These are phyloP conservation scores for Filosporella fistucella DNA, from an alignment of 495 filamentous ascomycete species.

Conservation along the genomic window DNA sequence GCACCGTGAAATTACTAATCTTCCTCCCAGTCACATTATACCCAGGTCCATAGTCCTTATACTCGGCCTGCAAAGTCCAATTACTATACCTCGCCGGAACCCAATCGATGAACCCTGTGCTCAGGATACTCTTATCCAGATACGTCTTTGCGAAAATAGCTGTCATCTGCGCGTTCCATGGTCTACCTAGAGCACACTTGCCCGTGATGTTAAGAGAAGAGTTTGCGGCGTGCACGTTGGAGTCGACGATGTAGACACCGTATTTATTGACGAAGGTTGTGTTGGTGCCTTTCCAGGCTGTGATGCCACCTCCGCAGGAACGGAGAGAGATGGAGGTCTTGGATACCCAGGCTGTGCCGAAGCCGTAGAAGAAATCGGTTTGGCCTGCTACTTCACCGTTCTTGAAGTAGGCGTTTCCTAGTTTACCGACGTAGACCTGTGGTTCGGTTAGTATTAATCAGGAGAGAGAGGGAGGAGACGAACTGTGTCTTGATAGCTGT, in stretches of 20 bases:
- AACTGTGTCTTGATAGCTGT: conserved; percentile 48
- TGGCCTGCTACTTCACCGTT: conserved; percentile 51
- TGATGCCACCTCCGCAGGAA: conserved; percentile 55
- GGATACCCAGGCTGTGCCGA: conserved; percentile 13
- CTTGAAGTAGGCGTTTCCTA: conserved; percentile 56
- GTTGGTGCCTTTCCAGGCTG: conserved; percentile 64
- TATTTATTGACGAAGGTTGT: conserved; percentile 59
- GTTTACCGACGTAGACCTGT: conserved; percentile 55
- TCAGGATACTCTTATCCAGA: conserved; percentile 45
- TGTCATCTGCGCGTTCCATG: conserved; percentile 52
- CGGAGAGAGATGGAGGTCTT: conserved; percentile 19
- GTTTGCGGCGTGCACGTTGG: conserved; percentile 45
- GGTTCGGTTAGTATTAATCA: conserved; percentile 2
- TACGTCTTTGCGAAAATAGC: conserved; percentile 48
- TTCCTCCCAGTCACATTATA: conserved; percentile 45
- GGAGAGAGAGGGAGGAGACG: background rate
- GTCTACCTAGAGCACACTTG: conserved; percentile 51
- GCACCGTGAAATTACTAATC: conserved; percentile 35
- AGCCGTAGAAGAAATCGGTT: conserved; percentile 52
- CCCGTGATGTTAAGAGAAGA: conserved; percentile 40
- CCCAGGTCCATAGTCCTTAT: conserved; percentile 46
- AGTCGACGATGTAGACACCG: conserved; percentile 54
- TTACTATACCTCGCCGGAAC: conserved; percentile 31
- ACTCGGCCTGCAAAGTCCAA: conserved; percentile 52
- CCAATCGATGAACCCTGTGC: conserved; percentile 54